Evolutionary conservation across 2,329 filamentous ascomycete species (phyloP).

Genomic region (Dissoconium aciculare): DNA sequence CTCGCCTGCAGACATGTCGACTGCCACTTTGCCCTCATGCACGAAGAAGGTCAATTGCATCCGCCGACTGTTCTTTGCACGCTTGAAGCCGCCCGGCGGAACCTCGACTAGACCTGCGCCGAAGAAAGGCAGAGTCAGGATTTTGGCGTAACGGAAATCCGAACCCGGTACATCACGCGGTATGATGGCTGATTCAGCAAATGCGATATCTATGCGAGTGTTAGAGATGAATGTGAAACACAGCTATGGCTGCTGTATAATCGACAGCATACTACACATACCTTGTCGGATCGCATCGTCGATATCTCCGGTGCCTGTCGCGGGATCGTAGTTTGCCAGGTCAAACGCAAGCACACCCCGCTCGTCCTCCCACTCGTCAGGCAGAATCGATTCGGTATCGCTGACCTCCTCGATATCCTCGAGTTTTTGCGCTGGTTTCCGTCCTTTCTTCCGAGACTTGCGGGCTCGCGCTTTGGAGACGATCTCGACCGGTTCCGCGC

Average conservation of each 20-base stretch:
- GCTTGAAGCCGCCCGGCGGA: constrained; percentile 68
- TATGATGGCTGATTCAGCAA: constrained; percentile 41
- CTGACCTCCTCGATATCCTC: constrained; percentile 26
- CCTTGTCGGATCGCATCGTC: constrained; percentile 29
- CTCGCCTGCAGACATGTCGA: constrained; percentile 44
- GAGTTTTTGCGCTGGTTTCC: constrained; percentile 25
- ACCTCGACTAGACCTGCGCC: constrained; percentile 82
- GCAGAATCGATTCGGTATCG: constrained; percentile 39
- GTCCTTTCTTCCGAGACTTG: constrained; percentile 19
- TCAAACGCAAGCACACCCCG: constrained; percentile 49
- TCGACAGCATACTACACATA: constrained; percentile 16
- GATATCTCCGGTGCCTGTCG: constrained; percentile 16
- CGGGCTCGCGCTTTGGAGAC: constrained; percentile 13
- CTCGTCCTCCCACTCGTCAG: constrained; percentile 58
- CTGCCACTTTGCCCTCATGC: constrained; percentile 64
- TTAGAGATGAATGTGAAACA: not conserved
- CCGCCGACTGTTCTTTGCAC: constrained; percentile 77
- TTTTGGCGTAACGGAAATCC: constrained; percentile 78
- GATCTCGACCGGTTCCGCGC: constrained; percentile 48
- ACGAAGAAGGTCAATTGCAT: constrained; percentile 98
- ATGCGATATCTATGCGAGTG: constrained; percentile 47
- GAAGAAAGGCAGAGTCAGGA: constrained; percentile 70
- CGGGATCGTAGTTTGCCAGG: constrained; percentile 41
- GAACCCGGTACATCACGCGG: constrained; percentile 46
- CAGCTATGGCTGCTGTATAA: not conserved